Conservation (phyloP, 2,329 filamentous ascomycete genomes). For the Ascochyta clinopodiicola region DNA sequence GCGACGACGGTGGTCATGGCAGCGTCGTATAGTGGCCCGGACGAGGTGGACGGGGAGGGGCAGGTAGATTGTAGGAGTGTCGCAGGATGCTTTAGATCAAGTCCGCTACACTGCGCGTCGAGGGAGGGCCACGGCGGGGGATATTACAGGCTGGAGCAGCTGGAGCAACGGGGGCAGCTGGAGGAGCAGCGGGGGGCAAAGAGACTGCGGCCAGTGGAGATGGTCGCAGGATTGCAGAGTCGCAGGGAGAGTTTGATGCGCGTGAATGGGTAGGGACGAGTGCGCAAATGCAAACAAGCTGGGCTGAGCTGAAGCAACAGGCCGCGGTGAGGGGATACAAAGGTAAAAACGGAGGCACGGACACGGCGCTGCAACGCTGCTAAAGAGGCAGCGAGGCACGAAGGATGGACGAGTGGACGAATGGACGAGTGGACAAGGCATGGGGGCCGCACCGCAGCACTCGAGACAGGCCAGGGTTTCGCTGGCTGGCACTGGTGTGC, state of each 20-base stretch:
- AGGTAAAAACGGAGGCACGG: constrained; percentile 18
- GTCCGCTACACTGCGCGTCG: constrained; percentile 46
- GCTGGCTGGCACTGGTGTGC: constrained; percentile 10
- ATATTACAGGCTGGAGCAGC: constrained; percentile 37
- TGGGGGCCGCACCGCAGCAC: constrained; percentile 11
- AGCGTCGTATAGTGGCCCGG: constrained; percentile 29
- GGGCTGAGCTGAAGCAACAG: not conserved
- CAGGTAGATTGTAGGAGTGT: constrained; percentile 45
- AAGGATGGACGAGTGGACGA: not conserved
- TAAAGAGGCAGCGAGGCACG: constrained; percentile 21
- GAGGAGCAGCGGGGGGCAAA: constrained; percentile 11
- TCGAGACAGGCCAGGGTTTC: constrained; percentile 19
- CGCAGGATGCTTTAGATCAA: constrained; percentile 39
- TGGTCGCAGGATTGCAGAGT: too few relatives aligned
- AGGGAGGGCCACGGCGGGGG: constrained; percentile 39
- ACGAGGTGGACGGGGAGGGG: constrained; percentile 24
- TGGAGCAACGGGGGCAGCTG: constrained; percentile 15
- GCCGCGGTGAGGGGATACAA: constrained; percentile 14
- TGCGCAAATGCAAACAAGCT: not conserved
- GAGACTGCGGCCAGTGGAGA: constrained; percentile 12
- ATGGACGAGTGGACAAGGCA: constrained; percentile 3
- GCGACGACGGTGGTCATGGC: constrained; percentile 58
- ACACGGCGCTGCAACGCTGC: constrained; percentile 7
- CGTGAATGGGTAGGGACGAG: constrained; percentile 19
- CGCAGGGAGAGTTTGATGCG: constrained; percentile 5